These are phyloP conservation scores for Aegilops longissima DNA, from an alignment of 176 grass and related monocot genomes.

Conservation along the genomic window DNA sequence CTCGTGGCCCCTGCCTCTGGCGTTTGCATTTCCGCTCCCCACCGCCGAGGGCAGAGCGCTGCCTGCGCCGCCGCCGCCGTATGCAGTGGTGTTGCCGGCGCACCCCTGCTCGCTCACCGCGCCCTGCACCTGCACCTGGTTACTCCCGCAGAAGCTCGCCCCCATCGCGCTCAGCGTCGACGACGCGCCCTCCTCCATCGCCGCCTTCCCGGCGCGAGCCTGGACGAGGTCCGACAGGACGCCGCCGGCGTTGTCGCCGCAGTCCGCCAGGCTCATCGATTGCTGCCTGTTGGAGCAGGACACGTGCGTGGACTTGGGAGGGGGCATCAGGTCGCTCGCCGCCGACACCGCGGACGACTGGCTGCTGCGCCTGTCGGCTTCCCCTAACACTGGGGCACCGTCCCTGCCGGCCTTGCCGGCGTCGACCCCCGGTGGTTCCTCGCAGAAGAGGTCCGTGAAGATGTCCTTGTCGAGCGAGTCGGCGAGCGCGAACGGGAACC, in stretches of 20 bases:
- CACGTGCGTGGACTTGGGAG: conserved; percentile 52
- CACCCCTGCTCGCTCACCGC: conserved; percentile 28
- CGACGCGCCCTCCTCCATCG: conserved; percentile 38
- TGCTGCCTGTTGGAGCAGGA: conserved; percentile 44
- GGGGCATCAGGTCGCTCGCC: conserved; percentile 61
- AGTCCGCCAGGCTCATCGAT: conserved; percentile 28
- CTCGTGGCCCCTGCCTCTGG: conserved; percentile 17
- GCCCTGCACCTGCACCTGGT: conserved; percentile 49
- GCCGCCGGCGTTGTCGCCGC: conserved; percentile 6
- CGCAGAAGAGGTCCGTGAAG: conserved; percentile 72
- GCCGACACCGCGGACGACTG: background rate
- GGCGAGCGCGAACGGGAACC: conserved; percentile 74
- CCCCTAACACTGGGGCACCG: background rate
- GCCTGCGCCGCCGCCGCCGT: background rate
- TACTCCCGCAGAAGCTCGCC: conserved; percentile 78
- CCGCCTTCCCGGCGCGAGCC: background rate
- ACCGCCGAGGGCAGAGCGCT: conserved; percentile 36
- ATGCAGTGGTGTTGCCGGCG: background rate
- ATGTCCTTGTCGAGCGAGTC: conserved; percentile 80
- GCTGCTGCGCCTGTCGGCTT: background rate
- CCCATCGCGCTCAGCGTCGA: conserved; percentile 62
- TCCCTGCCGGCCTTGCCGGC: background rate
- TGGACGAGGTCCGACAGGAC: conserved; percentile 37
- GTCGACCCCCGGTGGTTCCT: background rate
- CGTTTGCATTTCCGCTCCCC: conserved; percentile 39